A percentile compares a stretch with the other conserved stretches of the same genome.
Evolutionary conservation across 352 stramenopile genomes (phyloP).

Genomic region (Aphanomyces cochlioides): DNA sequence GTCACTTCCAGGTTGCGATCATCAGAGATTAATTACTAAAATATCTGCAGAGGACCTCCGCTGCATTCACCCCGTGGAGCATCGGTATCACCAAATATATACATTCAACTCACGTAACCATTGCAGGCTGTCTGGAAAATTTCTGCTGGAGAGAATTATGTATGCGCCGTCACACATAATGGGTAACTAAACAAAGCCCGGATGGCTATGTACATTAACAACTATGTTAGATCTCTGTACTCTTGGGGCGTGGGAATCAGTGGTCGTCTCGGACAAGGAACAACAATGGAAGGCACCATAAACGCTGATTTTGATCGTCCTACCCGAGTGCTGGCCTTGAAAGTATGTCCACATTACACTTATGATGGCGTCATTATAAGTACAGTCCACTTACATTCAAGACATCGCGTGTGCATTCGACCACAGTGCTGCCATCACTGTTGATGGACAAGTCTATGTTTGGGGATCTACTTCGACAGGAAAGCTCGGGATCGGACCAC

Average conservation of each 20-base stretch:
- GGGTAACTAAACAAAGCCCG: constrained; percentile 41
- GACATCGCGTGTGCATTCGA: constrained; percentile 68
- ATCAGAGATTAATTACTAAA: not conserved
- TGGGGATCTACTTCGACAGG: constrained; percentile 83
- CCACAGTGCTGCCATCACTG: constrained; percentile 83
- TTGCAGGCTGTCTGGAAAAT: constrained; percentile 60
- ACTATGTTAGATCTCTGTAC: constrained; percentile 63
- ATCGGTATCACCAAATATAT: constrained; percentile 36
- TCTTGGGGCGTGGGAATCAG: constrained; percentile 84
- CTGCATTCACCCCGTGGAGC: constrained; percentile 55
- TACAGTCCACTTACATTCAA: constrained; percentile 31
- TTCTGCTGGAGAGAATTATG: constrained; percentile 76
- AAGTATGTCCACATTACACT: constrained; percentile 30
- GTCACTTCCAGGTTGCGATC: constrained; percentile 62
- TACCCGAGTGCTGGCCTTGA: constrained; percentile 51
- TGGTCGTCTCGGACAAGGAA: constrained; percentile 74
- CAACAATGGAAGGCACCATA: constrained; percentile 45
- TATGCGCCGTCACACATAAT: constrained; percentile 70
- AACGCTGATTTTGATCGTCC: constrained; percentile 68
- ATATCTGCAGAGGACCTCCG: constrained; percentile 43
- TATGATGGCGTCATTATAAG: constrained; percentile 36
- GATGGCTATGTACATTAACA: too few species aligned
- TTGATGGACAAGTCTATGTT: constrained; percentile 72
- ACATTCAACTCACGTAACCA: not conserved
- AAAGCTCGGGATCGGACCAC: constrained; percentile 84